Evolutionary conservation across 129 eudicot genomes (phyloP).

Genomic region (Artemisia tridentata): DNA sequence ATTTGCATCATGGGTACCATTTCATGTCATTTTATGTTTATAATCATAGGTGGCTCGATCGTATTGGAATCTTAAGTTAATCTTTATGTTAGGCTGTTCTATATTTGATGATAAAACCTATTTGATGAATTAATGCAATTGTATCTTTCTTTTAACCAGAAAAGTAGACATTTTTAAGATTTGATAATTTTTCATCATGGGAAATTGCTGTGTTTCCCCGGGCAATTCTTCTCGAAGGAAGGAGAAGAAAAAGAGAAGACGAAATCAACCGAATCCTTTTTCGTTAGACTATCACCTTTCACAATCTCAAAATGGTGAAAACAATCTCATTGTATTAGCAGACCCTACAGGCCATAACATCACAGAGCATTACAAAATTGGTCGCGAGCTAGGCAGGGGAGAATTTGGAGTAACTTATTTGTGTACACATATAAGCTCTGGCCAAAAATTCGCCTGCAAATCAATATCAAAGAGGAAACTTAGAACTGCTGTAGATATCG

Average conservation of each 20-base stretch:
- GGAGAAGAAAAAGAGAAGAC: conserved; percentile 41
- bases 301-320: conserved; percentile 37
- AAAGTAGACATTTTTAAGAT: conserved; percentile 10
- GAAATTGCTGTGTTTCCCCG: conserved; percentile 69
- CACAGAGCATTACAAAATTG: conserved; percentile 42
- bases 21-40: background rate
- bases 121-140: background rate
- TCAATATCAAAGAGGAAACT: conserved; percentile 80
- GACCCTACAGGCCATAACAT: conserved; percentile 58
- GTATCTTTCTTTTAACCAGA: conserved; percentile 11
- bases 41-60: background rate
- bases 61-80: background rate
- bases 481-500: conserved; percentile 75
- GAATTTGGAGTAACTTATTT: conserved; percentile 77
- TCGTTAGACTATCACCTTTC: conserved; percentile 40
- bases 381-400: conserved; percentile 72
- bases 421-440: conserved; percentile 58
- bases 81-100: background rate
- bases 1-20: background rate
- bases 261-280: conserved; percentile 51
- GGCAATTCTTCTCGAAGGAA: conserved; percentile 35
- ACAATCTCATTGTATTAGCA: conserved; percentile 42
- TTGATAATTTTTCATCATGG: conserved; percentile 46
- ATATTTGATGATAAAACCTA: background rate
- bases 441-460: conserved; percentile 63